Evolutionary conservation across 805 yeast species (phyloP).

Genomic region (Pichia gijzeniarum): DNA sequence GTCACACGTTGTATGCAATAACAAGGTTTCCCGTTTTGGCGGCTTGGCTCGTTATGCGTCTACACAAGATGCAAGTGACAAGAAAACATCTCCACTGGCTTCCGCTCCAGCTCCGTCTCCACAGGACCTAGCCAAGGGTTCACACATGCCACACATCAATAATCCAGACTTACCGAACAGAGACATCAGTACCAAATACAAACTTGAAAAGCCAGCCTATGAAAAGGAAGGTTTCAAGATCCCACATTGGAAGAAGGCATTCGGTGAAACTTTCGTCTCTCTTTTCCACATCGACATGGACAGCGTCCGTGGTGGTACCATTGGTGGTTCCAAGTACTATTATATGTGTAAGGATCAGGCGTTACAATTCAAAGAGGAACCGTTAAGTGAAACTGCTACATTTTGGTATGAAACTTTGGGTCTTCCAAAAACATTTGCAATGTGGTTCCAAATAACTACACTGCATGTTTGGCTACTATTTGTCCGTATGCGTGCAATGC

Average conservation of each 20-base stretch:
- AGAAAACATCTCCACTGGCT: background rate
- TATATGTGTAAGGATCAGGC: slow-evolving; percentile 86
- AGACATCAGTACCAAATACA: slow-evolving; percentile 30
- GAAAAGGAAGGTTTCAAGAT: slow-evolving; percentile 29
- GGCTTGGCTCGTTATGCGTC: background rate
- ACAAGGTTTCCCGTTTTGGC: background rate
- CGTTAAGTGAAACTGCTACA: slow-evolving; percentile 61
- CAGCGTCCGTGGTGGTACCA: slow-evolving; percentile 84
- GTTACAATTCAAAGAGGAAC: slow-evolving; percentile 66
- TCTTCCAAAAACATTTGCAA: slow-evolving; percentile 83
- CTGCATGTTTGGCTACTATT: slow-evolving; percentile 91
- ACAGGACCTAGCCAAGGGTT: slow-evolving; percentile 26
- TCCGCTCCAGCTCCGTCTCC: slow-evolving; percentile 4
- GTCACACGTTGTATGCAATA: background rate
- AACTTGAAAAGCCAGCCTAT: slow-evolving; percentile 24
- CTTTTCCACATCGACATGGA: slow-evolving; percentile 83
- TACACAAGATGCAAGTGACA: background rate
- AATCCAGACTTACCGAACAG: slow-evolving; percentile 31
- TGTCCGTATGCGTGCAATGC: slow-evolving; percentile 95
- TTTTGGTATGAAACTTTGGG: slow-evolving; percentile 83
- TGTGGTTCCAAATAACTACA: slow-evolving; percentile 90
- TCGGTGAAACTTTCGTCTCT: slow-evolving; percentile 61
- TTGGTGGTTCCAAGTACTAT: slow-evolving; percentile 85
- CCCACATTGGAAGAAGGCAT: slow-evolving; percentile 44
- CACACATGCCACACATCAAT: slow-evolving; percentile 30